Conservation (phyloP, 2,329 filamentous ascomycete species). For the Hymenoscyphus linearis region DNA sequence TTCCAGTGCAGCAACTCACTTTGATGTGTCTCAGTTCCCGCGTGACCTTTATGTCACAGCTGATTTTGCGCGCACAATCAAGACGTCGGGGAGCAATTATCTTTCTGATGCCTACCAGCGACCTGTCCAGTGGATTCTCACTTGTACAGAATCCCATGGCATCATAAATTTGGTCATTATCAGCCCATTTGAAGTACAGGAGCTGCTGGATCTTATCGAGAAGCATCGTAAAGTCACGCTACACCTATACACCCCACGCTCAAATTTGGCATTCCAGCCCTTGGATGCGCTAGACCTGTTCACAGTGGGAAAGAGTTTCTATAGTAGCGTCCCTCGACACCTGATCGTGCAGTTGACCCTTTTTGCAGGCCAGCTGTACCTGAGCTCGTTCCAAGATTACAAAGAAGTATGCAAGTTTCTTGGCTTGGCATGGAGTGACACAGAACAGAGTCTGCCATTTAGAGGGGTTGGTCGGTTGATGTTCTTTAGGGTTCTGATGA, state of each 20-base stretch:
- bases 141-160: slow-evolving; percentile 20
- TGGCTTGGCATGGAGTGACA: slow-evolving; percentile 37
- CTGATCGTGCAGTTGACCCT: slow-evolving; percentile 48
- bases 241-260: slow-evolving; percentile 46
- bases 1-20: slow-evolving; percentile 36
- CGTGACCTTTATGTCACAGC: slow-evolving; percentile 39
- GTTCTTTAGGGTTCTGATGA: slow-evolving; percentile 37
- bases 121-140: slow-evolving; percentile 49
- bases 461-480: slow-evolving; percentile 9
- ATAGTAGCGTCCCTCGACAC: slow-evolving; percentile 16
- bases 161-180: slow-evolving; percentile 38
- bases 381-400: slow-evolving; percentile 50
- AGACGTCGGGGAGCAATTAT: slow-evolving; percentile 6
- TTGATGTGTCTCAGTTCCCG: slow-evolving; percentile 35
- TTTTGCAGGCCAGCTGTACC: slow-evolving; percentile 63
- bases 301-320: slow-evolving; percentile 29
- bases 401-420: slow-evolving; percentile 43
- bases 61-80: slow-evolving; percentile 46
- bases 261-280: slow-evolving; percentile 32
- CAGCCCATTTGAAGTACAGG: slow-evolving; percentile 55
- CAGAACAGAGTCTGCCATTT: slow-evolving; percentile 12
- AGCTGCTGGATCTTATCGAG: slow-evolving; percentile 38
- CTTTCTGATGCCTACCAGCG: slow-evolving; percentile 43
- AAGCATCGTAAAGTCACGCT: slow-evolving; percentile 35
- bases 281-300: slow-evolving; percentile 44